Base-by-base conservation (phyloP, 805 yeast species). In the Metschnikowia chrysomelidarum region DNA sequence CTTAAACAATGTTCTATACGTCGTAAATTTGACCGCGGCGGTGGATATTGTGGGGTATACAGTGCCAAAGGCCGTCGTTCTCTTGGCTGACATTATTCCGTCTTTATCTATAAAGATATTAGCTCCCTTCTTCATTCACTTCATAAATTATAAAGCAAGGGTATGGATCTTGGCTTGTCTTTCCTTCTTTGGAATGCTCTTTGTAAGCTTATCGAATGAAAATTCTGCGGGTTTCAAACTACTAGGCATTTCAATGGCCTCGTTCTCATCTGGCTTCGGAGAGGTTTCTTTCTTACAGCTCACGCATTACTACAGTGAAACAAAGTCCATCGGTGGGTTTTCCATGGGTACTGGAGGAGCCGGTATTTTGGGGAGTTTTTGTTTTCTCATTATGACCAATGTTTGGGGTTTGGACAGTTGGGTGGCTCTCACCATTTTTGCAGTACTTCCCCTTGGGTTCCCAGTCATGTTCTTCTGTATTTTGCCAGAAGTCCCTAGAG, bases 331-430 rank as follows among this genome's bases (percentile, higher is more conserved):
- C 29, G 78, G 81, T 32, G 97, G 95, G 0, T 91, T 94, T 78
- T 84, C 95, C 14, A 76, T 88, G 6, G 98, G 98, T 1, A 91
- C 98, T 0, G 98, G 98, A 3, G 95, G 87, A 13, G 98, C 98
- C 1, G 98, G 98, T 0, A 57, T 91, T 4, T 72, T 76, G 13
- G 98, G 98, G 0, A 78, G 89, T 36, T 85, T 83, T 34, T 53
- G 74, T 10, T 89, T 76, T 52, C 51, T 91, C 71, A 46, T 82
- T 1, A 42, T 86, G 49, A 91, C 97, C 0, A 82, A 91, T 1
- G 62, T 87, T 52, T 30, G 85, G 15, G 69, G 76, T 1, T 39
- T 87, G 2, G 59, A 75, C 5, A 79, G 85, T 0, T 67, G 67
- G 40, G 38, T 66, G 1, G 66, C 86, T 0, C 64, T 91, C 24